A percentile compares a stretch with the other conserved stretches of the same genome.
phyloP scores from a whole-genome alignment of 441 rosid genomes.

The Pelargonium fulgidum region DNA sequence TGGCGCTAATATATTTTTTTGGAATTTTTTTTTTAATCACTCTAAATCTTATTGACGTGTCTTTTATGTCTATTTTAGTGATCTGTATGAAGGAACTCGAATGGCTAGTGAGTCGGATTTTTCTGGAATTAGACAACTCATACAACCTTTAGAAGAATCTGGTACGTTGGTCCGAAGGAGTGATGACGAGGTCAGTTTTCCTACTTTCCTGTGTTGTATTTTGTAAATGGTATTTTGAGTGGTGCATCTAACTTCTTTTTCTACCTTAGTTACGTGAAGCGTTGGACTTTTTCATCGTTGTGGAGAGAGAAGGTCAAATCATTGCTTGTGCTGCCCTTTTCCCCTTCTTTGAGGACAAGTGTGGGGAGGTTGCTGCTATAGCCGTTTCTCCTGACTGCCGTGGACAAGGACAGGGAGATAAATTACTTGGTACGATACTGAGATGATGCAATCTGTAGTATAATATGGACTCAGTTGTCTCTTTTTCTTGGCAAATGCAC shows the following conservation, averaged over 20 bases:
- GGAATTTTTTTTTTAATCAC: background rate
- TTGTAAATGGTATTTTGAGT: background rate
- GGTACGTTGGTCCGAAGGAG: slow-evolving; percentile 61
- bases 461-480: too few species aligned
- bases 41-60: slow-evolving; percentile 18
- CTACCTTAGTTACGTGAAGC: slow-evolving; percentile 47
- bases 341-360: slow-evolving; percentile 65
- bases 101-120: slow-evolving; percentile 63
- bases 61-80: slow-evolving; percentile 33
- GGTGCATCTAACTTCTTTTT: slow-evolving; percentile 15
- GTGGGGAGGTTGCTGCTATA: slow-evolving; percentile 87
- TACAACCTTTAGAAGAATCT: slow-evolving; percentile 66
- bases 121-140: slow-evolving; percentile 57
- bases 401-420: slow-evolving; percentile 96
- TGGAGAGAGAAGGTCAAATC: slow-evolving; percentile 92
- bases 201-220: background rate
- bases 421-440: slow-evolving; percentile 59
- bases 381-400: slow-evolving; percentile 88
- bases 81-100: slow-evolving; percentile 81
- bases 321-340: slow-evolving; percentile 92
- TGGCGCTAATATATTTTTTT: background rate
- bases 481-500: too few species aligned
- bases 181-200: slow-evolving; percentile 57
- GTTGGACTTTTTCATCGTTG: slow-evolving; percentile 59
- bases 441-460: too few species aligned